Base-by-base conservation (phyloP, 805 yeast species). In the Cyberlindnera samutprakarnensis region DNA sequence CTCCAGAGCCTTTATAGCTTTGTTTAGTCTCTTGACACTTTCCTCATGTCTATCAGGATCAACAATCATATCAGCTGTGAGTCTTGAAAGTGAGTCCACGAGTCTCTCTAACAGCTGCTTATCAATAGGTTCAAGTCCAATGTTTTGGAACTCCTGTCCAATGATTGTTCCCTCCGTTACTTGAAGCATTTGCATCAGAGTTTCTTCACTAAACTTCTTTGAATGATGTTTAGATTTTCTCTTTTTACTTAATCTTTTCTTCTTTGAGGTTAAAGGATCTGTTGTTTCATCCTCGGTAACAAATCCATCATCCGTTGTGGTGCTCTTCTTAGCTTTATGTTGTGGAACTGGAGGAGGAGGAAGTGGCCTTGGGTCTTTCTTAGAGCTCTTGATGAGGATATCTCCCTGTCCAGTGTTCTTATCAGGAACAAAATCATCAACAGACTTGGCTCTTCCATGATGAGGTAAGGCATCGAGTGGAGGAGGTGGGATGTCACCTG, bases 61-160 rank as follows among this genome's bases (percentile, higher is more conserved):
- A 35, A 84, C 53, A 33, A 87, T 81, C 84, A 92, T 86, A 50
- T 87, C 96, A 32, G 88, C 85, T 3, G 95, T 86, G 37, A 92
- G 68, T 46, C 92, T 68, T 24, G 92, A 78, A 28, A 90, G 63
- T 2, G 94, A 78, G 48, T 87, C 95, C 4, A 90, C 82, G 30
- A 90, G 75, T 55, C 85, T 77, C 49, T 90, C 96, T 26, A 90
- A 64, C 25, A 88, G 64, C 46, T 74, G 78, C 43, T 82, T 80
- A 49, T 87, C 95, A 37, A 78, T 79, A 0, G 68, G 59, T 8
- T 90, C 87, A 42, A 87, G 65, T 23, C 80, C 82, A 37, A 88
- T 58, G 32, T 74, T 73, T 25, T 77, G 73, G 51, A 87, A 83
- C 44, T 85, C 92, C 63, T 64, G 62, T 2, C 68, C 67, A 10